These are phyloP conservation scores for Plasmodiophora brassicae DNA, from an alignment of 208 protist species.

Conservation along the genomic window DNA sequence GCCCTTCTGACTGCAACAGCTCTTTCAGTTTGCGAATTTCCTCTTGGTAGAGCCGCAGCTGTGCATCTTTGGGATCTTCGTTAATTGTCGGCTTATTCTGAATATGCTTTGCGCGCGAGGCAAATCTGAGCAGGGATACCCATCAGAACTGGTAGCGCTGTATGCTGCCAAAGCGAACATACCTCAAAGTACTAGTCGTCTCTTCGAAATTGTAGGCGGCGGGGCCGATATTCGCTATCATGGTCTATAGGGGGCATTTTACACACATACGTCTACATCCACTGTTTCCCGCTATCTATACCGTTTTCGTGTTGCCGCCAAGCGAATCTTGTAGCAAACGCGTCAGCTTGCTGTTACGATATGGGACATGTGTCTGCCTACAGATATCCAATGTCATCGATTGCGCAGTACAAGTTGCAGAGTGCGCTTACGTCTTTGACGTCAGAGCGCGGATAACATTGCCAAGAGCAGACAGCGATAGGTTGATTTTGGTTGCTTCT, in stretches of 20 bases:
- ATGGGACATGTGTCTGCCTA: slow-evolving; percentile 63
- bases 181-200: slow-evolving; percentile 59
- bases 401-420: background rate
- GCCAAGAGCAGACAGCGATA: slow-evolving; percentile 60
- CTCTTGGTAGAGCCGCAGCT: slow-evolving; percentile 66
- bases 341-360: slow-evolving; percentile 67
- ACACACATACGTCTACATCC: background rate
- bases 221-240: slow-evolving; percentile 61
- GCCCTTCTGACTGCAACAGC: background rate
- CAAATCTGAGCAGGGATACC: slow-evolving; percentile 38
- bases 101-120: slow-evolving; percentile 70
- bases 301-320: slow-evolving; percentile 62
- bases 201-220: slow-evolving; percentile 66
- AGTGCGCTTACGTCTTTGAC: slow-evolving; percentile 10
- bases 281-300: slow-evolving; percentile 52
- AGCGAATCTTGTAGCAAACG: slow-evolving; percentile 48
- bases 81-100: slow-evolving; percentile 77
- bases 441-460: slow-evolving; percentile 59
- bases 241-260: background rate
- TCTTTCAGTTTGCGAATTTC: slow-evolving; percentile 56
- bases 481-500: slow-evolving; percentile 65
- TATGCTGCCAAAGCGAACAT: slow-evolving; percentile 32
- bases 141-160: background rate
- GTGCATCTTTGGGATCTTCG: slow-evolving; percentile 73
- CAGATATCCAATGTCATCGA: background rate